Base-by-base conservation (phyloP, 495 filamentous ascomycete species). In the Antarctomyces pellizariae region DNA sequence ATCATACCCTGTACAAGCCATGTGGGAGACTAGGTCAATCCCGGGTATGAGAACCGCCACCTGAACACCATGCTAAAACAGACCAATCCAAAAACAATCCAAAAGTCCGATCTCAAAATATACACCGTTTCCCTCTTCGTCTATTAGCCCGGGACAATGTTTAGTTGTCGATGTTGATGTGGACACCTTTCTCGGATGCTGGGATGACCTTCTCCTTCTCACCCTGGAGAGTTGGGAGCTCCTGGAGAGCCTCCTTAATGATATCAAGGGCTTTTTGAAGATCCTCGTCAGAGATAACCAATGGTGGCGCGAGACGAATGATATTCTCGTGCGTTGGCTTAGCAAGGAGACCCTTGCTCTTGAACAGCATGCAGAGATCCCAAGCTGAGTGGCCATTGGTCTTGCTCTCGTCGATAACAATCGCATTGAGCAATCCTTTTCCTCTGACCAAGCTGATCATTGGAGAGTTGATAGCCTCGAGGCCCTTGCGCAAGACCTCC, bases 301-400 rank as follows among this genome's bases (percentile, higher is more conserved):
- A 48, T 18, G 82, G 75, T 29, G 82, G 82, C 19, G 89, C 80
- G 32, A 93, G 82, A 8, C 83, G 71, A 27, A 93, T 95, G 52
- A 95, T 95, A 46, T 95, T 93, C 39, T 90, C 68, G 50, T 97
- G 86, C 18, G 89, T 99, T 6, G 89, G 89, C 64, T 99, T 99
- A 32, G 86, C 86, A 78, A 97, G 48, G 29, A 97, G 54, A 24
- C 86, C 86, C 62, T 92, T 95, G 48, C 71, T 67, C 62, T 95
- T 95, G 56, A 95, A 63, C 45, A 93, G 44, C 57, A 97, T 67
- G 45, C 89, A 97, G 29, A 97, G 53, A 48, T 97, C 84, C 86
- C 86, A 97, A n/a, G 89, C 83, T 21, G 67, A 71, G 49, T 80
- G 74, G 9, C 82, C 82, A 24, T 65, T 68, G 5, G 77, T 71